Evolutionary conservation across 805 yeast genomes (phyloP).

Genomic region (Saturnispora saitoi): DNA sequence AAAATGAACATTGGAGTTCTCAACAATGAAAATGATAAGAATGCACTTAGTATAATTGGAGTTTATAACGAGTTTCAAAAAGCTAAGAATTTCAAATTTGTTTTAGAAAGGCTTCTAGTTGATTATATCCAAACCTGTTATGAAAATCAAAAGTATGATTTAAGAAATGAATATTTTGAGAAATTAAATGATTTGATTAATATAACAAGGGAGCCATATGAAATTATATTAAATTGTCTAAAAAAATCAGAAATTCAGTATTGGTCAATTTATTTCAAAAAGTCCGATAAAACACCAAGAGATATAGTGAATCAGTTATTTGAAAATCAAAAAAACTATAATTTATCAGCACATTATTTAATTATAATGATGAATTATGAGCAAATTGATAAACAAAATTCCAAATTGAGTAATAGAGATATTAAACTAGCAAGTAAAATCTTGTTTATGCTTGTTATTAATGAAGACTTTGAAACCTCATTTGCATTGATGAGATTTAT

Average conservation of each 20-base stretch:
- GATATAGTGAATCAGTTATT: constrained; percentile 34
- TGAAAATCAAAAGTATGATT: constrained; percentile 27
- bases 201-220: constrained; percentile 25
- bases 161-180: constrained; percentile 21
- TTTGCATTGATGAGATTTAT: constrained; percentile 47
- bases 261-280: constrained; percentile 41
- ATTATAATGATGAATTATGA: constrained; percentile 46
- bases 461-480: constrained; percentile 43
- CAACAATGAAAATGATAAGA: constrained; percentile 14
- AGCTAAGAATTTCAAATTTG: constrained; percentile 38
- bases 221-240: constrained; percentile 42
- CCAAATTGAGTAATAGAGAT: constrained; percentile 25
- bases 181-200: constrained; percentile 27
- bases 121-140: constrained; percentile 27
- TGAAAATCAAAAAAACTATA: constrained; percentile 32
- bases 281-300: constrained; percentile 36
- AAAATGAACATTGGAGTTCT: constrained; percentile 19
- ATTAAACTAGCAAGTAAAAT: constrained; percentile 35
- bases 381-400: constrained; percentile 7
- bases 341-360: constrained; percentile 42
- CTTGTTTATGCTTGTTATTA: constrained; percentile 33
- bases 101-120: constrained; percentile 41
- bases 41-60: constrained; percentile 22
- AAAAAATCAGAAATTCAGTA: constrained; percentile 45
- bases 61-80: constrained; percentile 31